Percentiles rank a stretch among this genome's conserved stretches.
phyloP scores from a whole-genome alignment of 208 protist genomes.

The Trichomonas gallinae region DNA sequence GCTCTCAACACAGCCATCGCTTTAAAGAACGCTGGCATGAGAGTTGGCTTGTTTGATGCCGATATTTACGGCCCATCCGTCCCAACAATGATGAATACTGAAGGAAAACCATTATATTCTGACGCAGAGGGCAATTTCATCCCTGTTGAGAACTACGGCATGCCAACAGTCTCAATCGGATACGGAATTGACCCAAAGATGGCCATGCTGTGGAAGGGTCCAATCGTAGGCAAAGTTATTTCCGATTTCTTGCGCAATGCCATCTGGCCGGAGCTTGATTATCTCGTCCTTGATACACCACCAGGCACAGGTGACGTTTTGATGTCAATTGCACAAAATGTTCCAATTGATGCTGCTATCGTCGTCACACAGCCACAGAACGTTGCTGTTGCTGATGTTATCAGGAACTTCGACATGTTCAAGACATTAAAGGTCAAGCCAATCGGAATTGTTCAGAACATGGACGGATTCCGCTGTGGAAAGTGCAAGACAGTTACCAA shows the following conservation, averaged over 20 bases:
- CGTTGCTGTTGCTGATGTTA: conserved; percentile 35
- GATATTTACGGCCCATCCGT: conserved; percentile 43
- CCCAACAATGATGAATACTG: conserved; percentile 31
- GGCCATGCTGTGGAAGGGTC: background rate
- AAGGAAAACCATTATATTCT: background rate
- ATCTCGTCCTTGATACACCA: conserved; percentile 45
- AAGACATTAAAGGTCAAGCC: conserved; percentile 18
- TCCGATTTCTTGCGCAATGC: conserved; percentile 30
- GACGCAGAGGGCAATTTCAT: background rate
- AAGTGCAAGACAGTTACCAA: background rate
- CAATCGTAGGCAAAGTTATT: conserved; percentile 22
- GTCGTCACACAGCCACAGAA: conserved; percentile 40
- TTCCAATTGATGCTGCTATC: conserved; percentile 26
- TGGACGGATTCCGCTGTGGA: background rate
- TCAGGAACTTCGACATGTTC: conserved; percentile 39
- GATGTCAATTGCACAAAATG: conserved; percentile 34
- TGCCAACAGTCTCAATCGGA: conserved; percentile 39
- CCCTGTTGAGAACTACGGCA: conserved; percentile 13
- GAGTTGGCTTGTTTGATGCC: conserved; percentile 39
- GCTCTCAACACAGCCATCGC: conserved; percentile 33
- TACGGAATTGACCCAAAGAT: conserved; percentile 24
- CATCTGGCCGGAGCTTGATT: conserved; percentile 44
- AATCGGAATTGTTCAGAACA: conserved; percentile 26
- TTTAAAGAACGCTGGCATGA: background rate
- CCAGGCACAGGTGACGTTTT: conserved; percentile 48